These are phyloP conservation scores for Trichocomaceae sp. DNA, from an alignment of 2,329 filamentous ascomycete genomes.

Conservation along the genomic window DNA sequence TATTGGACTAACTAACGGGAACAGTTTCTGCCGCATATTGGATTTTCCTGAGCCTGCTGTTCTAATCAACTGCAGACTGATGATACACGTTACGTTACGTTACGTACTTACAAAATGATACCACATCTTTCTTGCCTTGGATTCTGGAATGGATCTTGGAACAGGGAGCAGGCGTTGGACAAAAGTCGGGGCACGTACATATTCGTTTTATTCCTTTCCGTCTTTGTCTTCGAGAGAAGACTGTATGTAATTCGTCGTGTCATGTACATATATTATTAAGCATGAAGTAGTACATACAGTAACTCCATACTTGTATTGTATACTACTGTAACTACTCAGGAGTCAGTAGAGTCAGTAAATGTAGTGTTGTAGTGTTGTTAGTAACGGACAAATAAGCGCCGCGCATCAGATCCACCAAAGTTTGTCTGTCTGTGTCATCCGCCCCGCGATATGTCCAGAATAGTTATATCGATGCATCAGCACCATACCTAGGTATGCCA, in stretches of 20 bases:
- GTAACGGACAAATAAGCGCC: neutral
- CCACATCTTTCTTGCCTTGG: conserved; percentile 2
- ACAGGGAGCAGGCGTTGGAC: conserved; percentile 4
- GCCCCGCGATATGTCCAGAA: neutral
- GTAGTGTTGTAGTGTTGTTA: too few species aligned
- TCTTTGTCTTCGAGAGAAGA: neutral
- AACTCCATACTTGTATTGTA: neutral
- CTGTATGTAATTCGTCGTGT: neutral
- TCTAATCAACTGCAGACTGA: neutral
- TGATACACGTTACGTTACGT: too few species aligned
- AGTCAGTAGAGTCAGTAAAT: too few species aligned
- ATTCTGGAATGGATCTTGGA: neutral
- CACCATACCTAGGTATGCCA: too few species aligned
- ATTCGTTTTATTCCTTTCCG: neutral
- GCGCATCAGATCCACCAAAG: neutral
- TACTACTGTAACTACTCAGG: neutral
- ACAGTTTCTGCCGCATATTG: conserved; percentile 44
- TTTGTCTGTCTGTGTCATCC: neutral
- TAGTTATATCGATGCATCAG: neutral
- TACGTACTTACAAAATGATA: conserved; percentile 6
- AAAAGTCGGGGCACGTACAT: neutral
- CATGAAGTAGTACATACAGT: too few species aligned
- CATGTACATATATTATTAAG: conserved; percentile 3
- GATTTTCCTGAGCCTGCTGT: conserved; percentile 17
- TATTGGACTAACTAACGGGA: conserved; percentile 9